Base-by-base conservation (phyloP, 208 protist species). In the Acanthamoeba sp. region DNA sequence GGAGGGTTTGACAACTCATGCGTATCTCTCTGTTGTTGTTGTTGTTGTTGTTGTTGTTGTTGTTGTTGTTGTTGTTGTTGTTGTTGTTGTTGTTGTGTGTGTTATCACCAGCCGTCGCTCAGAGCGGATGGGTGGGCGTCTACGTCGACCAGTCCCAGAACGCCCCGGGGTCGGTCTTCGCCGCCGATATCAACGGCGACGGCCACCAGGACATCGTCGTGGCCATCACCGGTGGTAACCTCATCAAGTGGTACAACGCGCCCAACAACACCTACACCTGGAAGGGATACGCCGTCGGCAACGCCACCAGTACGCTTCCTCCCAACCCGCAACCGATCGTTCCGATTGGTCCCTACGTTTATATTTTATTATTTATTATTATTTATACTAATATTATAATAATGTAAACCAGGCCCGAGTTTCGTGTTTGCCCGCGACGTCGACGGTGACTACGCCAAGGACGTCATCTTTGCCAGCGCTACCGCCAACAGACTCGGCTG, bases 121-220 rank as follows among this genome's bases (percentile, higher is more conserved):
- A 27, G 71, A 48, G 36, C 36, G 71, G 40, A 6, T 82, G 71
- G 71, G 71, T 82, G 40, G 71, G 71, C 71, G 22, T 82, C 10
- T 82, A 32, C 40, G 71, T 82, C 18, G 71, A 40, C 20, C 29
- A 82, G 71, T 12, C 6, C 27, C 71, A 82, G 71, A 32, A 82
- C 40, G 71, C 38, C 1, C 71, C 71, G 2, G 38, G 50, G 40
- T 50, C 38, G 38, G 24, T 82, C 71, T 82, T 82, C 27, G 36
- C 29, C 1, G 36, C 71, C 38, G 71, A 82, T 24, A 5, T 82
- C 36, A 12, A 82, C 14, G 71, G 71, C 20, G 7, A 82, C 40
- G 71, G 71, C 36, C 2, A 18, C 24, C 71, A 82, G 71, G 71
- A 82, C 34, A 82, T 82, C 40, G 32, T 82, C 7, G 71, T 82